A percentile compares a stretch with the other conserved stretches of the same genome.
phyloP scores from a whole-genome alignment of 345 rosid species.

The Sisymbrium altissimum region DNA sequence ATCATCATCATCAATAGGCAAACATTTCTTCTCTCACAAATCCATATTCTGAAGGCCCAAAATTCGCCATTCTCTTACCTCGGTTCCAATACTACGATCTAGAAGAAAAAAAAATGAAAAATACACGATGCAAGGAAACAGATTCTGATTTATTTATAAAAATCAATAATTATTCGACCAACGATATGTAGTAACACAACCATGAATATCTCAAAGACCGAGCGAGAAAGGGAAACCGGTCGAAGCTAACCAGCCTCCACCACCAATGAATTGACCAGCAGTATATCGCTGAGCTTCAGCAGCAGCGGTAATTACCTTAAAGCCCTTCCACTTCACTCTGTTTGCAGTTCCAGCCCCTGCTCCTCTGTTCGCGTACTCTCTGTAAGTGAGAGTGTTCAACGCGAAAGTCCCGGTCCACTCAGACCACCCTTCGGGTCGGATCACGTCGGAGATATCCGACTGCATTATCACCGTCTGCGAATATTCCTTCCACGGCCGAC shows the following conservation, averaged over 20 bases:
- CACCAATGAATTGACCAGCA: constrained; percentile 58
- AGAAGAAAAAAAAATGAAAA: not conserved
- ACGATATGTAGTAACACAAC: not conserved
- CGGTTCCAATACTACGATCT: not conserved
- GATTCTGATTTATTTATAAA: not conserved
- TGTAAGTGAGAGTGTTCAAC: constrained; percentile 55
- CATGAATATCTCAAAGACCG: constrained; percentile 36
- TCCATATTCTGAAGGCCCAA: not conserved
- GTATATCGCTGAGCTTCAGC: constrained; percentile 58
- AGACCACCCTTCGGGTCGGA: constrained; percentile 69
- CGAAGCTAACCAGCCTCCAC: constrained; percentile 59
- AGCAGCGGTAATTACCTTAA: constrained; percentile 49
- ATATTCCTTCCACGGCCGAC: constrained; percentile 91
- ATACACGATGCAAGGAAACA: not conserved
- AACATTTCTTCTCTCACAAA: no score
- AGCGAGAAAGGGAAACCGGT: constrained; percentile 82
- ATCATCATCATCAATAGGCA: no score
- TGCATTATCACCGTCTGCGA: constrained; percentile 91
- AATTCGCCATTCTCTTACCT: not conserved
- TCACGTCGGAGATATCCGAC: constrained; percentile 55
- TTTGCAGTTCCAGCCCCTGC: constrained; percentile 66
- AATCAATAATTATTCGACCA: not conserved
- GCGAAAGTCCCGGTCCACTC: constrained; percentile 80
- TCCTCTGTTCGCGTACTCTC: constrained; percentile 71
- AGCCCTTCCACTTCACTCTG: constrained; percentile 77